Base-by-base conservation (phyloP, 139 green algal genomes). In the Yamagishiella unicocca region DNA sequence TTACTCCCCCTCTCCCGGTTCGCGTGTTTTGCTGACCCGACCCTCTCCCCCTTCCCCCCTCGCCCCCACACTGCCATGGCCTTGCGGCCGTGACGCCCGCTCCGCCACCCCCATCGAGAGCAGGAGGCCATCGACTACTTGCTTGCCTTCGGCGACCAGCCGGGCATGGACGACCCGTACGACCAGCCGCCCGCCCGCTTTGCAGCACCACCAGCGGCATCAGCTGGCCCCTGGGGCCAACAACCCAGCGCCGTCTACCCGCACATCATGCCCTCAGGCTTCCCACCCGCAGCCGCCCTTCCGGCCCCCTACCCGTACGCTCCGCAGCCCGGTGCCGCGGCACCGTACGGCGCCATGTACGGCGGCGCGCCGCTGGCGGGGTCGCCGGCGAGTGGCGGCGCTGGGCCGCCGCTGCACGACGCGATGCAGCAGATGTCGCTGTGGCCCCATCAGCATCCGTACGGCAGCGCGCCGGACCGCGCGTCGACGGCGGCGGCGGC, bases 71-170 rank as follows among this genome's bases (percentile, higher is more conserved):
- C n/a, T n/a, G n/a, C n/a, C n/a, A n/a, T n/a, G n/a, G n/a, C n/a
- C n/a, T n/a, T n/a, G n/a, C n/a, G n/a, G n/a, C n/a, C n/a, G n/a
- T n/a, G n/a, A n/a, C n/a, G n/a, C n/a, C n/a, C n/a, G n/a, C n/a
- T n/a, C n/a, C n/a, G n/a, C n/a, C n/a, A n/a, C n/a, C 50, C 50
- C 50, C 14, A 58, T 17, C 17, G 66, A 74, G 14, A 35, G 64
- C 80, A 86, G 73, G 77, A 71, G 27, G 92, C 92, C 12, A 66
- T 94, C 4, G 92, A 94, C 78, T 92, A 90, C 70, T 55, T 94
- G 45, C 79, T 94, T 6, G 92, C 92, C 10, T 91, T 81, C 79
- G 90, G 90, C 1, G 85, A 90, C 31, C 74, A 87, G 33, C 88
- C 91, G 0, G 84, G 75, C 25, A 90, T 89, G 64, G 85, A 94